A percentile compares a stretch with the other conserved stretches of the same genome.
phyloP scores from a whole-genome alignment of 2,329 filamentous ascomycete species.

The Fusarium phyllophilum region DNA sequence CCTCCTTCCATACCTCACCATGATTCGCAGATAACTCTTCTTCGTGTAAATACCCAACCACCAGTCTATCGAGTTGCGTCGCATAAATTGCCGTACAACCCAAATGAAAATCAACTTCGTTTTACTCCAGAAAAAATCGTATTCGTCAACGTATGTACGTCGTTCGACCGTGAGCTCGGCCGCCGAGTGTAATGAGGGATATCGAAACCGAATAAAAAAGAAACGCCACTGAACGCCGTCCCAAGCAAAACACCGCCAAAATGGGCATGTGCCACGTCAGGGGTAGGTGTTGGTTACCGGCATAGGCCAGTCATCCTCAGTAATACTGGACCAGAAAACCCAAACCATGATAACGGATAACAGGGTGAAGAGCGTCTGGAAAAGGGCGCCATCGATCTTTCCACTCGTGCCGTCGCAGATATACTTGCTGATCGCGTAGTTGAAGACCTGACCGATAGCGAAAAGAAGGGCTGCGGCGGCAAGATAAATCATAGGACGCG shows the following conservation, averaged over 20 bases:
- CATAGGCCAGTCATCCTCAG: constrained; percentile 95
- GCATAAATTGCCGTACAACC: constrained; percentile 12
- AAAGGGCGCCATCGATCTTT: constrained; percentile 92
- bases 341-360: constrained; percentile 85
- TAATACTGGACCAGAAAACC: constrained; percentile 99
- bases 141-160: constrained; percentile 44
- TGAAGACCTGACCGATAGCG: constrained; percentile 92
- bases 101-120: constrained; percentile 28
- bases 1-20: constrained; percentile 24
- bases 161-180: constrained; percentile 41
- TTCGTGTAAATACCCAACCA: constrained; percentile 40
- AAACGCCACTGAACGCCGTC: constrained; percentile 43
- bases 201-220: constrained; percentile 40
- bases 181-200: constrained; percentile 45
- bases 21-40: constrained; percentile 36
- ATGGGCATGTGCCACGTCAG: constrained; percentile 21
- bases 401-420: constrained; percentile 86
- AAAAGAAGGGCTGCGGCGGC: constrained; percentile 80
- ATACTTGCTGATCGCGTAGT: constrained; percentile 91
- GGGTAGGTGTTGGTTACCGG: constrained; percentile 57
- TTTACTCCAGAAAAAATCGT: constrained; percentile 40
- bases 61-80: constrained; percentile 7
- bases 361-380: constrained; percentile 92
- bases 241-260: constrained; percentile 29
- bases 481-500: constrained; percentile 92